Conservation (phyloP, 495 filamentous ascomycete genomes). For the Trichoderma parareesei region DNA sequence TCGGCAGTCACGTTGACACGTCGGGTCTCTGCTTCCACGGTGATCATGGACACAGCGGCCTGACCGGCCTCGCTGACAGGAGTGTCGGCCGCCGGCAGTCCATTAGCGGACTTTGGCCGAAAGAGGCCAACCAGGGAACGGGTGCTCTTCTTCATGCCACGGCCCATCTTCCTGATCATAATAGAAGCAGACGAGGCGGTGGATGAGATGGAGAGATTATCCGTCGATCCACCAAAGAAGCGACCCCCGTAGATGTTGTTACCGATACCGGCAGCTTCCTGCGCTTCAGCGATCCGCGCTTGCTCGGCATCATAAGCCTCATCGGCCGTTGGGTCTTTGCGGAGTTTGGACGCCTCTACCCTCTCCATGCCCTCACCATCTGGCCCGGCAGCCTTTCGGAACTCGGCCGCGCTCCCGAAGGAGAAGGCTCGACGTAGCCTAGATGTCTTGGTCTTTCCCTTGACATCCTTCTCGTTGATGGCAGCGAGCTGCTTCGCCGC, state of each 20-base stretch:
- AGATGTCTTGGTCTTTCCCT: slow-evolving; percentile 73
- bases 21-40: slow-evolving; percentile 85
- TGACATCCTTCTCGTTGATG: slow-evolving; percentile 64
- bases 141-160: slow-evolving; percentile 87
- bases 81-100: slow-evolving; percentile 60
- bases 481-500: slow-evolving; percentile 75
- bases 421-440: slow-evolving; percentile 88
- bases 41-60: slow-evolving; percentile 86
- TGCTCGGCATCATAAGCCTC: slow-evolving; percentile 64
- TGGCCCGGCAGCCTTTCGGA: slow-evolving; percentile 58
- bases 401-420: slow-evolving; percentile 91
- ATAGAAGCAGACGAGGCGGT: slow-evolving; percentile 96
- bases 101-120: slow-evolving; percentile 84
- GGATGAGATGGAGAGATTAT: slow-evolving; percentile 94
- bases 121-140: slow-evolving; percentile 91
- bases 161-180: slow-evolving; percentile 99
- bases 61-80: slow-evolving; percentile 53
- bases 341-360: slow-evolving; percentile 53
- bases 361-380: slow-evolving; percentile 43
- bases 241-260: slow-evolving; percentile 91
- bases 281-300: slow-evolving; percentile 79
- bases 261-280: slow-evolving; percentile 86
- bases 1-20: slow-evolving; percentile 72
- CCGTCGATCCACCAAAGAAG: slow-evolving; percentile 84
- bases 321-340: slow-evolving; percentile 66